Evolutionary conservation across 305 asterid species (phyloP).

Genomic region (Nicotiana rustica): DNA sequence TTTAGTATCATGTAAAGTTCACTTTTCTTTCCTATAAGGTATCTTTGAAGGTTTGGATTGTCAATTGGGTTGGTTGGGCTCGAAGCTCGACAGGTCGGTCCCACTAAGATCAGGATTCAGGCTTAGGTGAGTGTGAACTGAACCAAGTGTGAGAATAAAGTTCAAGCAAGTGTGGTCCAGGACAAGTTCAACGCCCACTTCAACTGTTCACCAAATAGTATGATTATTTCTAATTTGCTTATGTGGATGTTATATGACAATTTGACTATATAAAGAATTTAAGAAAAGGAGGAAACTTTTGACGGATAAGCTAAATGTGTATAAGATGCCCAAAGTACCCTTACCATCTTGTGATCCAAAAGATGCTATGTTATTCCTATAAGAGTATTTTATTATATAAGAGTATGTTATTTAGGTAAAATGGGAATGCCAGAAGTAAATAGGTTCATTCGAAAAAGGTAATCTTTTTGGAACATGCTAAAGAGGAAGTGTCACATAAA

Average conservation of each 20-base stretch:
- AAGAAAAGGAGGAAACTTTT: background rate
- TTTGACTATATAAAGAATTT: no score
- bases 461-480: background rate
- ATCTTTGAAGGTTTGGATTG: background rate
- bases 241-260: background rate
- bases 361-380: background rate
- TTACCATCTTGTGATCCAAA: background rate
- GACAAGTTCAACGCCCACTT: background rate
- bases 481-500: no score
- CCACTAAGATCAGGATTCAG: background rate
- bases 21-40: background rate
- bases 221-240: background rate
- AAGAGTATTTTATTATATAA: background rate
- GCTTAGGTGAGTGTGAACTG: background rate
- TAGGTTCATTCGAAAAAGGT: background rate
- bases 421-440: background rate
- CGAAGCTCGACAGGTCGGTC: background rate
- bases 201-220: background rate
- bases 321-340: background rate
- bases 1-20: background rate
- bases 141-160: background rate
- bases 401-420: background rate
- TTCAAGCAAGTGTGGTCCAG: background rate
- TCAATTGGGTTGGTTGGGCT: background rate
- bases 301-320: background rate